Evolutionary conservation across 768 basidiomycete species (phyloP).

Genomic region (Suillus brevipes): DNA sequence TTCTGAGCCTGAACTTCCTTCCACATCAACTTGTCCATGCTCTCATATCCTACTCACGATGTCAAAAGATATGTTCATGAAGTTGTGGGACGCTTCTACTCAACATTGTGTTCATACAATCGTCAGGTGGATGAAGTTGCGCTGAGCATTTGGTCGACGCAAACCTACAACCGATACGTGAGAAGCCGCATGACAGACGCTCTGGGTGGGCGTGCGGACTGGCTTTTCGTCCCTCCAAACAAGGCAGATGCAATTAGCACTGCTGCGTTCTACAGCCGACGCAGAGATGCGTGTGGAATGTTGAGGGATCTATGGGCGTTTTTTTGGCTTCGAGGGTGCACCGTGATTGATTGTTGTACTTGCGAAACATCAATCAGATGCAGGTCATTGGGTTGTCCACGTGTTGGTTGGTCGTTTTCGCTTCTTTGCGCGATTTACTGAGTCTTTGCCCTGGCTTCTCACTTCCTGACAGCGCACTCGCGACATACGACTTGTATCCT

Average conservation of each 20-base stretch:
- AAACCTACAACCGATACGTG: slow-evolving; percentile 89
- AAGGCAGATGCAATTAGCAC: slow-evolving; percentile 91
- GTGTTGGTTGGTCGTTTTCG: slow-evolving; percentile 44
- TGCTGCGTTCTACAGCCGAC: slow-evolving; percentile 84
- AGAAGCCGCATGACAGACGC: slow-evolving; percentile 78
- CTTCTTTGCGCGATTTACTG: slow-evolving; percentile 6
- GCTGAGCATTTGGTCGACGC: slow-evolving; percentile 86
- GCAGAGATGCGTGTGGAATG: slow-evolving; percentile 86
- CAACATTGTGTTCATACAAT: slow-evolving; percentile 98
- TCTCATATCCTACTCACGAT: slow-evolving; percentile 69
- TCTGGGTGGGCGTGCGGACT: slow-evolving; percentile 74
- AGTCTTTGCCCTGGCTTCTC: slow-evolving; percentile 58
- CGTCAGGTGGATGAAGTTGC: slow-evolving; percentile 94
- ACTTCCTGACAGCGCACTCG: slow-evolving; percentile 75
- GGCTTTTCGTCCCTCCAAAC: slow-evolving; percentile 88
- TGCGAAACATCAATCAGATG: slow-evolving; percentile 79
- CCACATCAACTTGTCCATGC: slow-evolving; percentile 54
- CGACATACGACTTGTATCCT: slow-evolving; percentile 86
- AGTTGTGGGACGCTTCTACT: slow-evolving; percentile 94
- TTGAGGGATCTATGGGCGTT: slow-evolving; percentile 81
- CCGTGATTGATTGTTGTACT: slow-evolving; percentile 80
- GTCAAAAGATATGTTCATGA: slow-evolving; percentile 91
- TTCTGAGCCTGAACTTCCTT: slow-evolving; percentile 51
- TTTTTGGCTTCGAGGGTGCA: slow-evolving; percentile 77
- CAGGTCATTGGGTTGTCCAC: slow-evolving; percentile 89